Evolutionary conservation across 352 stramenopile species (phyloP).

Genomic region (Phytophthora sojae): DNA sequence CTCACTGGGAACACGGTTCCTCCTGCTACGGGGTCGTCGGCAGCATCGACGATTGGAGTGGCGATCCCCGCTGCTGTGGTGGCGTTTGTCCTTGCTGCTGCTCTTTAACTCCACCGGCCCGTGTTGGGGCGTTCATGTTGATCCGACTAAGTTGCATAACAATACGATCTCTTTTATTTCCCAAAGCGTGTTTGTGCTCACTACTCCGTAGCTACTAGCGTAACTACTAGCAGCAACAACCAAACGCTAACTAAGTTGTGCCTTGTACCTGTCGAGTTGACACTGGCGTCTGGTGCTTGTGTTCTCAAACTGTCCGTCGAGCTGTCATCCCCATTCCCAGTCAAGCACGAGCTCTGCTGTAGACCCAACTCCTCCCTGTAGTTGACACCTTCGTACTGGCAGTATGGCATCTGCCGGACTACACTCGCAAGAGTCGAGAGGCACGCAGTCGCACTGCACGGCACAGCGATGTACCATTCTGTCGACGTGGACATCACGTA

Average conservation of each 20-base stretch:
- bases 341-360: slow-evolving; percentile 5
- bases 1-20: slow-evolving; percentile 10
- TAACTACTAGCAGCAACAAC: neutral
- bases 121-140: neutral
- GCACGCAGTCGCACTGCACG: neutral
- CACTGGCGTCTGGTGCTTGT: neutral
- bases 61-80: slow-evolving; percentile 9
- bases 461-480: slow-evolving; percentile 4
- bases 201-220: neutral
- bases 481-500: slow-evolving; percentile 11
- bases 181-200: no score
- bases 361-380: slow-evolving; percentile 14
- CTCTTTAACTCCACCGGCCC: neutral
- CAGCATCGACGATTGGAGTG: slow-evolving; percentile 9
- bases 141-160: neutral
- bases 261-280: slow-evolving; percentile 4
- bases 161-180: neutral
- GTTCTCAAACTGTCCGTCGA: slow-evolving; percentile 2
- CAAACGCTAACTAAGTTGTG: neutral
- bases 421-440: neutral
- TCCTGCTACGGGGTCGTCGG: slow-evolving; percentile 11
- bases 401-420: slow-evolving; percentile 19
- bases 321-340: neutral
- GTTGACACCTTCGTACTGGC: slow-evolving; percentile 20
- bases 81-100: slow-evolving; percentile 7